Evolutionary conservation across 2,329 filamentous ascomycete species (phyloP), one percentile per base, ranked within the genome.

Genomic region (Alternaria panax): DNA sequence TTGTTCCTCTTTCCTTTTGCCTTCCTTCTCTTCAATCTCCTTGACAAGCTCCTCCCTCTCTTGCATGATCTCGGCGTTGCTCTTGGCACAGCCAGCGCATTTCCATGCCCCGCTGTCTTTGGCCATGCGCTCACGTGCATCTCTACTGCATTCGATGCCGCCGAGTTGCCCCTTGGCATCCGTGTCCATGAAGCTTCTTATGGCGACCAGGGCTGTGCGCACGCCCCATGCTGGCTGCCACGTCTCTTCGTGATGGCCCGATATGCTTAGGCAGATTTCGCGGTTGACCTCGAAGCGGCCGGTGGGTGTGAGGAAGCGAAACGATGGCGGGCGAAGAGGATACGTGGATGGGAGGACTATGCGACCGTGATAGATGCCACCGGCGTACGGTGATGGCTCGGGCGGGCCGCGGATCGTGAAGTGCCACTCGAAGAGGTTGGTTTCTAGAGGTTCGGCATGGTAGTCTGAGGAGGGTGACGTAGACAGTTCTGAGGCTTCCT

Each of bases 161-260:
- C 95, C 95, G 1, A 99, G 83, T 81, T 98, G 95, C 1, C 95
- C 95, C 68, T 87, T 88, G 8, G 91, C 88, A 68, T 94, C 92
- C 3, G 90, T 93, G 76, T 96, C 93, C 93, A 99, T 98, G 78
- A 97, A 97, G 68, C 87, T 90, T 54, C 95, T 83, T 48, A 98
- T 87, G 6, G 88, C 88, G 5, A 88, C 83, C 57, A 99, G 81
- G 16, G 95, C 94, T 4, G 95, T 98, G 60, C 95, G 86, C 9
- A 99, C 90, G 0, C 95, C 95, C 95, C 95, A 99, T 0, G 95
- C 95, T 0, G 95, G 95, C 84, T 97, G 94, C 95, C 95, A 99
- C 16, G 92, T 96, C 82, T 98, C 95, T 78, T 98, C 95, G 80
- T 99, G 95, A 79, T 97, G 94, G 2, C 93, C 94, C 52, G 88